phyloP scores from a whole-genome alignment of 1,284 basidiomycete genomes.

The Ceratobasidium sp. region DNA sequence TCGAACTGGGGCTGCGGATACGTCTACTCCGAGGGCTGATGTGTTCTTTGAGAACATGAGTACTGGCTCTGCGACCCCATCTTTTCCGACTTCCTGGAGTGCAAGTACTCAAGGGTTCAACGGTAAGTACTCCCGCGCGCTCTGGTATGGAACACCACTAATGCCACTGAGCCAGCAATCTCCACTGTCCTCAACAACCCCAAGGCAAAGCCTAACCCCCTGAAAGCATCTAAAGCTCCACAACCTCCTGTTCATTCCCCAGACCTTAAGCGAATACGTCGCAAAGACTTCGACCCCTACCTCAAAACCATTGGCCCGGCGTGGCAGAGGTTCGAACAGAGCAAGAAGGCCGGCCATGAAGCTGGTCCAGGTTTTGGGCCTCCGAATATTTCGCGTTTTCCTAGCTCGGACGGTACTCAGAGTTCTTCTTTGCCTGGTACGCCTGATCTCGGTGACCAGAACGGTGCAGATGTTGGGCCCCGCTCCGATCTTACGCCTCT shows the following conservation, averaged over 20 bases:
- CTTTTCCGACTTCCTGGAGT: slow-evolving; percentile 46
- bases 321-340: slow-evolving; percentile 76
- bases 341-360: slow-evolving; percentile 48
- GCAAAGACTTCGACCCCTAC: slow-evolving; percentile 88
- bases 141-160: background rate
- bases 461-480: background rate
- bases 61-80: slow-evolving; percentile 22
- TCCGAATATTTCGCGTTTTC: slow-evolving; percentile 36
- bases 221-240: slow-evolving; percentile 79
- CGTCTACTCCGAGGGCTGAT: slow-evolving; percentile 1
- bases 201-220: slow-evolving; percentile 82
- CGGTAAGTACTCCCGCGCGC: slow-evolving; percentile 42
- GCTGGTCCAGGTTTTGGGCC: slow-evolving; percentile 49
- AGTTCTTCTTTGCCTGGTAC: slow-evolving; percentile 42
- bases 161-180: slow-evolving; percentile 59
- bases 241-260: slow-evolving; percentile 77
- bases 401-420: slow-evolving; percentile 43
- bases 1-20: slow-evolving; percentile 42
- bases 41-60: slow-evolving; percentile 20
- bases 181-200: slow-evolving; percentile 87
- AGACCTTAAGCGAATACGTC: slow-evolving; percentile 78
- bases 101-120: slow-evolving; percentile 49
- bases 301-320: slow-evolving; percentile 76
- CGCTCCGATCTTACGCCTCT: slow-evolving; percentile 63
- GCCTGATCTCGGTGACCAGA: background rate